Base-by-base conservation (phyloP, 192 early-diverging fungal species). In the Phlyctochytrium bullatum region DNA sequence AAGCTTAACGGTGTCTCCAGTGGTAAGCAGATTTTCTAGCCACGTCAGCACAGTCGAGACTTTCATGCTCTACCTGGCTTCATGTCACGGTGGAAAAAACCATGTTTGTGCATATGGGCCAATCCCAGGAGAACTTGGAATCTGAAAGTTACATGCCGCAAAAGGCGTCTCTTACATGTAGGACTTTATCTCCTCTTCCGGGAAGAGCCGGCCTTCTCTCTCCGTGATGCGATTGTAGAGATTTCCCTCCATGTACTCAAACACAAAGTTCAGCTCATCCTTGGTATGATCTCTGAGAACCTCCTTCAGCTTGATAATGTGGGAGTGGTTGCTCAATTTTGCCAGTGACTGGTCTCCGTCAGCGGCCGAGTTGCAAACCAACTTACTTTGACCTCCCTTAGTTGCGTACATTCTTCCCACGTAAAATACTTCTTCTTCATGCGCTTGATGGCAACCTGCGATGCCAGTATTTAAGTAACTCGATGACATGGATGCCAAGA, bases 211-310 rank as follows among this genome's bases (percentile, higher is more conserved):
- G 17, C 89, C 93, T 23, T 90, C 85, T 25, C 88, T 81, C 23
- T 88, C 82, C 60, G 90, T 90, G 10, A 92, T 92, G 59, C 89
- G 71, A 74, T 99, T 93, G 73, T 96, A 96, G 40, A 99, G 76
- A 73, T 98, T 96, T 28, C 91, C 93, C 2, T 99, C 92, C 88
- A 96, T 92, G 60, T 88, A 91, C 76, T 99, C 97, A 76, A 99
- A 95, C 0, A 99, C 93, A 72, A 98, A 93, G 67, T 88, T 88
- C 4, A 95, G 86, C 67, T 93, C 91, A 70, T 93, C 92, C 71
- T 88, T 88, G 12, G 28, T 40, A n/a, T 3, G 14, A 36, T 82
- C 84, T 12, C 93, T 83, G 68, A 96, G 88, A 34, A 92, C 91
- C 35, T 96, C 94, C 34, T 87, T 81, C 23, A 99, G 80, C 17